Conservation (phyloP, 176 grass and related monocot species). For the Eleusine coracana region DNA sequence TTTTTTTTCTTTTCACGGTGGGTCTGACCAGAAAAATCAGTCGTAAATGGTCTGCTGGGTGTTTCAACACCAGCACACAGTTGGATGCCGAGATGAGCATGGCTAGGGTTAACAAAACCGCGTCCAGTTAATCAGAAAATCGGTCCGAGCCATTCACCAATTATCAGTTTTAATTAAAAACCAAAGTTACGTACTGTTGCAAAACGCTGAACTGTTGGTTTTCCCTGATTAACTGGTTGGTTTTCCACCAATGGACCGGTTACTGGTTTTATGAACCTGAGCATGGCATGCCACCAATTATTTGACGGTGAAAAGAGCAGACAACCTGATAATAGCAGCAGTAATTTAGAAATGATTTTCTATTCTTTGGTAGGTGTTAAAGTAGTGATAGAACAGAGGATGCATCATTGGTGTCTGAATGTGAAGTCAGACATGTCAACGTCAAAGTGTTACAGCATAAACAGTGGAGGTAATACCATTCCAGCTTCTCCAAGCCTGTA, state of each 20-base stretch:
- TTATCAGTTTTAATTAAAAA: no score
- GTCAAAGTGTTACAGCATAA: not conserved
- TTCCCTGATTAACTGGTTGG: no score
- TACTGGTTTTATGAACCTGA: not conserved
- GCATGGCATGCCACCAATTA: constrained; percentile 9
- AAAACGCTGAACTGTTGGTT: no score
- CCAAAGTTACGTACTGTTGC: no score
- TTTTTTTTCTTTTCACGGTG: not conserved
- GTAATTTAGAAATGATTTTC: not conserved
- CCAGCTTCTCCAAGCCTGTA: not conserved
- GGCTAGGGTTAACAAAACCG: no score
- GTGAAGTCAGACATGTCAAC: not conserved
- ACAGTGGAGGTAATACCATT: no score
- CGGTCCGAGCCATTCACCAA: no score
- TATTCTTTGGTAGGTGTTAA: not conserved
- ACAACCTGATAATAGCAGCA: not conserved
- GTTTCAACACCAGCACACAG: not conserved
- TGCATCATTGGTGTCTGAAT: not conserved
- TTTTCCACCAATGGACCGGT: no score
- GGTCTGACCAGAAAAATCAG: not conserved
- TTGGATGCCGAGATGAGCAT: not conserved
- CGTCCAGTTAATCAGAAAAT: no score
- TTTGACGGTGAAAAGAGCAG: not conserved
- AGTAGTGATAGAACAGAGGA: not conserved
- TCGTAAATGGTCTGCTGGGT: not conserved